A percentile compares a stretch with the other conserved stretches of the same genome.
phyloP scores from a whole-genome alignment of 148 eudicot species.

The Fagopyrum esculentum region DNA sequence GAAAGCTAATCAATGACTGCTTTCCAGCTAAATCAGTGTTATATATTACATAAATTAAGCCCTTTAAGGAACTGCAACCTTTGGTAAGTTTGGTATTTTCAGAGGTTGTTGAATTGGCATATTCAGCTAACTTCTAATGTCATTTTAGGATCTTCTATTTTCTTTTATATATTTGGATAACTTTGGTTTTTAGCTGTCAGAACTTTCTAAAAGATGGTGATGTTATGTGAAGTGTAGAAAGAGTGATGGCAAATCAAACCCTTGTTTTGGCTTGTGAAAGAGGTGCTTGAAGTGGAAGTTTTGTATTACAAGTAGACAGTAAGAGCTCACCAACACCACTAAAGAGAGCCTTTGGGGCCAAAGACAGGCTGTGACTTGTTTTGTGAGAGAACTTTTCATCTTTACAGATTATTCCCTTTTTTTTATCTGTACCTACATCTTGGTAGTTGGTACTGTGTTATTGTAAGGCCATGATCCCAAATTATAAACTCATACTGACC shows the following conservation, averaged over 20 bases:
- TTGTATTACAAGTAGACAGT: slow-evolving; percentile 26
- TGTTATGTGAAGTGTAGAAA: no score
- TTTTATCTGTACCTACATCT: no score
- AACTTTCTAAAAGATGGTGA: not conserved
- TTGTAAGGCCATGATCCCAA: no score
- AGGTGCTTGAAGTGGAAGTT: slow-evolving; percentile 47
- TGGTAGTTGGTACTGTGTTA: no score
- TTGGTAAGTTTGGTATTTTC: slow-evolving; percentile 38
- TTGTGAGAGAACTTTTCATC: not conserved
- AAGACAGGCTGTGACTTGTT: slow-evolving; percentile 19
- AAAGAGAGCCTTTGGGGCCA: slow-evolving; percentile 33
- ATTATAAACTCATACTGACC: no score
- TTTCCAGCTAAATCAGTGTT: not conserved
- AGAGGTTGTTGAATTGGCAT: slow-evolving; percentile 42
- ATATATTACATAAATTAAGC: not conserved
- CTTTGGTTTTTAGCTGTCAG: not conserved
- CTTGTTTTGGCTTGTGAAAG: no score
- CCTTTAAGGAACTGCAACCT: not conserved
- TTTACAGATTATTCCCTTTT: not conserved
- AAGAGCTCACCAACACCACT: slow-evolving; percentile 40
- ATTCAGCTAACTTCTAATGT: slow-evolving; percentile 27
- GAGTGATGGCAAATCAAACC: no score
- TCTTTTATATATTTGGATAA: not conserved
- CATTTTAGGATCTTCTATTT: slow-evolving; percentile 6
- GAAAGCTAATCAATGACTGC: not conserved